Conservation (phyloP, 352 stramenopile species). For the Phytophthora ohioensis region DNA sequence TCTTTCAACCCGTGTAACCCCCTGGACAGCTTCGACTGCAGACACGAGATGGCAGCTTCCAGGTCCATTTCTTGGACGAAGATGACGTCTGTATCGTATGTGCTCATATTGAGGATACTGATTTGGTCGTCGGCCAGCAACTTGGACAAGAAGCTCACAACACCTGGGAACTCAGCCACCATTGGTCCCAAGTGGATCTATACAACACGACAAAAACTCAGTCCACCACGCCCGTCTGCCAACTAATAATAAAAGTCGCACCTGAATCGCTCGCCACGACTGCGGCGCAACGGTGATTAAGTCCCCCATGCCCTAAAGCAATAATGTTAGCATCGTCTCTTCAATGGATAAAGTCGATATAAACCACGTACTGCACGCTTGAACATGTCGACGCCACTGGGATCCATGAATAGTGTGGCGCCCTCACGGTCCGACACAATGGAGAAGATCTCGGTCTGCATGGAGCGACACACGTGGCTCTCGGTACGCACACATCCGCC, state of each 20-base stretch:
- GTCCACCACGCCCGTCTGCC: background rate
- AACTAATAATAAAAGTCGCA: slow-evolving; percentile 20
- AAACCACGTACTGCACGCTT: slow-evolving; percentile 61
- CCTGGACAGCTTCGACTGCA: slow-evolving; percentile 81
- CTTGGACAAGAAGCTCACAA: slow-evolving; percentile 89
- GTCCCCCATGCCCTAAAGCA: slow-evolving; percentile 62
- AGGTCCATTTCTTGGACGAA: slow-evolving; percentile 81
- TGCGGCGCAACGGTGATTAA: slow-evolving; percentile 78
- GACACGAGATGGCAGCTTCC: slow-evolving; percentile 74
- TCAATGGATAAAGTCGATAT: background rate
- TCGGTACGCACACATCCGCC: slow-evolving; percentile 50
- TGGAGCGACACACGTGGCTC: slow-evolving; percentile 75
- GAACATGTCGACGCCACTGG: slow-evolving; percentile 85
- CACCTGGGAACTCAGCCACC: slow-evolving; percentile 85
- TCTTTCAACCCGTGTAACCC: slow-evolving; percentile 86
- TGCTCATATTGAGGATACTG: slow-evolving; percentile 93
- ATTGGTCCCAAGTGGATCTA: slow-evolving; percentile 89
- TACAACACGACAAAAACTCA: slow-evolving; percentile 15
- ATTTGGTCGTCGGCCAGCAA: slow-evolving; percentile 84
- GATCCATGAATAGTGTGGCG: slow-evolving; percentile 87
- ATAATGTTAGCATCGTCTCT: background rate
- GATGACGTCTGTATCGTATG: slow-evolving; percentile 91
- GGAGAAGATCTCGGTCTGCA: slow-evolving; percentile 88
- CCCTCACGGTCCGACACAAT: slow-evolving; percentile 82
- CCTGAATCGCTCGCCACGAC: slow-evolving; percentile 84